Base-by-base conservation (phyloP, 2,329 filamentous ascomycete species). In the Phialophora macrospora region DNA sequence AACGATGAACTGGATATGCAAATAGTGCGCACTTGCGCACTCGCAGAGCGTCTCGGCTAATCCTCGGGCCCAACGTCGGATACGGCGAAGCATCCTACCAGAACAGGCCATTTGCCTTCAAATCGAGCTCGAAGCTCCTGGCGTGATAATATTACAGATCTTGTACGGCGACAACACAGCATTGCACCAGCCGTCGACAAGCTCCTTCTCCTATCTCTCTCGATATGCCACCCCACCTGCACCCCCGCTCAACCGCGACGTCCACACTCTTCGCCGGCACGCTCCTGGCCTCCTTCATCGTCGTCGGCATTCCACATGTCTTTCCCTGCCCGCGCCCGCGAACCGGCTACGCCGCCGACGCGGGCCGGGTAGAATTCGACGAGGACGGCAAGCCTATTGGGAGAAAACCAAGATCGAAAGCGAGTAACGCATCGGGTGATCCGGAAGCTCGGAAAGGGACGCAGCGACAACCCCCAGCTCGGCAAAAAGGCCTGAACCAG, bases 201-300 rank as follows among this genome's bases (percentile, higher is more conserved):
- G 20, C 6, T 24, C 48, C 28, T 20, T 11, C 14, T 24, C 28
- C 26, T 28, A 17, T n/a, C n/a, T 7, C 52, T 34, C 51, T 22
- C 64, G n/a, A 17, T 4, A 73, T 72, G 71, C 70, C 73, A 80
- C 91, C 87, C 48, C 82, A 94, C 80, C 88, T 99, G 49, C 95
- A 99, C 78, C 95, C 95, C 38, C 89, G 93, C 78, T 98, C 94
- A 72, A 89, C 92, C 74, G 91, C 92, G 81, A 99, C 95, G 73
- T 93, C 91, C 63, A 95, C 93, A 54, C 89, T 99, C 67, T 99
- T 99, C 81, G 93, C 92, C 58, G 92, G 90, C n/a, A 98, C 94
- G 0, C 86, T 98, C 62, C 84, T 91, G 68, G 88, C 93, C 34
- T 95, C 91, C 72, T 97, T 99, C 78, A 85, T 97, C 69, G 93